These are phyloP conservation scores for Ampelomyces quisqualis DNA, from an alignment of 2,329 filamentous ascomycete species.

Conservation along the genomic window DNA sequence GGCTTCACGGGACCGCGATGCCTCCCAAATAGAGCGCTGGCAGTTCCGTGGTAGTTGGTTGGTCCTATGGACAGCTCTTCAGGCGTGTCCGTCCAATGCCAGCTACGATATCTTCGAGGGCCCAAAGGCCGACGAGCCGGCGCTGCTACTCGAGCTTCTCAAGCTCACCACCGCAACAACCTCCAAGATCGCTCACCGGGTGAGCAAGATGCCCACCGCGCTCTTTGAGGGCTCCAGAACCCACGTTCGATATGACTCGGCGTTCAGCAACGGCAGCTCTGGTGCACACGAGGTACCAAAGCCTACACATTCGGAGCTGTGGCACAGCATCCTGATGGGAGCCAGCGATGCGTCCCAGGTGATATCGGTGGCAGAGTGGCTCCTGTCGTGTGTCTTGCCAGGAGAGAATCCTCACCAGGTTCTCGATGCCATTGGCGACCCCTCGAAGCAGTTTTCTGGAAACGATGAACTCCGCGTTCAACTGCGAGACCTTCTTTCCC, in stretches of 20 bases:
- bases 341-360: constrained; percentile 12
- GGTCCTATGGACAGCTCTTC: constrained; percentile 15
- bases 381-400: constrained; percentile 12
- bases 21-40: constrained; percentile 17
- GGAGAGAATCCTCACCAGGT: constrained; percentile 15
- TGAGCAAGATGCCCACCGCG: constrained; percentile 9
- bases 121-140: constrained; percentile 3
- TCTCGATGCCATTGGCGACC: constrained; percentile 20
- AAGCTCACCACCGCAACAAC: constrained; percentile 1
- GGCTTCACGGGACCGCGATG: constrained; percentile 6
- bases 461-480: constrained; percentile 14
- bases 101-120: constrained; percentile 11
- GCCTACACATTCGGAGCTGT: constrained; percentile 9
- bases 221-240: not conserved
- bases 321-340: constrained; percentile 18
- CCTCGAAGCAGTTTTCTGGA: constrained; percentile 9
- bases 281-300: not conserved
- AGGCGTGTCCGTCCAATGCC: constrained; percentile 18
- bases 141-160: constrained; percentile 11
- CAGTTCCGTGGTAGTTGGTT: constrained; percentile 22
- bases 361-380: constrained; percentile 7
- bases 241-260: constrained; percentile 9
- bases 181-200: not conserved
- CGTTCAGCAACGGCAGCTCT: not conserved
- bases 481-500: constrained; percentile 15